These are phyloP conservation scores for Russula vinacea DNA, from an alignment of 768 basidiomycete genomes.

Conservation along the genomic window DNA sequence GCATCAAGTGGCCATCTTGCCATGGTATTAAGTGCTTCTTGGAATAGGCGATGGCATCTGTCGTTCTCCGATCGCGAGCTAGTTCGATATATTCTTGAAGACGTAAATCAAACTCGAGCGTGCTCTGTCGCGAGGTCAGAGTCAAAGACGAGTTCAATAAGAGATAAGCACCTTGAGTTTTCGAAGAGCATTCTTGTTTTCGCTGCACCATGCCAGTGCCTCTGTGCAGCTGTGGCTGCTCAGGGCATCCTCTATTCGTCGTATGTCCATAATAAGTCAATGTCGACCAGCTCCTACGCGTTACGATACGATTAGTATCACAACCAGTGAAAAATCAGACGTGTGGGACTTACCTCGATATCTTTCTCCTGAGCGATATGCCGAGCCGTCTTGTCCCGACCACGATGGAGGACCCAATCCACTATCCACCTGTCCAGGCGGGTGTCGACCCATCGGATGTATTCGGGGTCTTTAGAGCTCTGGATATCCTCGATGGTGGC, in stretches of 20 bases:
- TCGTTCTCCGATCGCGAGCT: conserved; percentile 57
- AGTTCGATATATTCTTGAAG: conserved; percentile 97
- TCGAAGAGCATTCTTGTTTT: conserved; percentile 88
- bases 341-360: conserved; percentile 60
- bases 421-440: conserved; percentile 87
- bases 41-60: conserved; percentile 81
- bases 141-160: conserved; percentile 14
- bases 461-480: conserved; percentile 52
- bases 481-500: conserved; percentile 57
- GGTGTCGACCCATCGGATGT: conserved; percentile 72
- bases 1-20: conserved; percentile 74
- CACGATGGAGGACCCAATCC: conserved; percentile 85
- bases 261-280: conserved; percentile 90
- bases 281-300: conserved; percentile 78
- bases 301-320: conserved; percentile 18
- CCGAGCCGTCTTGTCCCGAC: conserved; percentile 72
- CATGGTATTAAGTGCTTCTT: conserved; percentile 77
- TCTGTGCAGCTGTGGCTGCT: conserved; percentile 74
- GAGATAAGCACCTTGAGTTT: conserved; percentile 70
- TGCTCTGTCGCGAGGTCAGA: conserved; percentile 55
- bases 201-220: conserved; percentile 92
- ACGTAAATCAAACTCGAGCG: conserved; percentile 93
- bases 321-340: neutral
- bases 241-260: conserved; percentile 80
- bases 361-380: conserved; percentile 70